Percentiles rank a stretch among this genome's conserved stretches.
These are phyloP conservation scores for Stylonectria norvegica DNA, from an alignment of 2,329 filamentous ascomycete species.

Conservation along the genomic window DNA sequence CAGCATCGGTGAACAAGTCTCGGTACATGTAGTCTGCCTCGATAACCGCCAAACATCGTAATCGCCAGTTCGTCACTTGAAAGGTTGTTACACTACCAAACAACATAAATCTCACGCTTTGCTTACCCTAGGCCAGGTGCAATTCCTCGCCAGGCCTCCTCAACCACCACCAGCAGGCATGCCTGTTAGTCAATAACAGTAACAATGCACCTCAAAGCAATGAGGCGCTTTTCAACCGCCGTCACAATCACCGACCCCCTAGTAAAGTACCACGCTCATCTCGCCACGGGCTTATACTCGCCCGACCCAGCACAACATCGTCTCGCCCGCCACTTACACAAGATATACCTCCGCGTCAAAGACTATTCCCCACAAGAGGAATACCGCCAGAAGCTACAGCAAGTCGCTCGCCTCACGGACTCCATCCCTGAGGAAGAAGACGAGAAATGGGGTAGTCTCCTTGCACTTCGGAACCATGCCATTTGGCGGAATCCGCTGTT, in stretches of 20 bases:
- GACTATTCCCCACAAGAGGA: constrained; percentile 73
- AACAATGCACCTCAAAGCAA: constrained; percentile 8
- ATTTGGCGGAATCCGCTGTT: constrained; percentile 59
- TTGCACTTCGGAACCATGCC: constrained; percentile 52
- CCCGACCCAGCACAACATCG: constrained; percentile 71
- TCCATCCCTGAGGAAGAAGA: constrained; percentile 27
- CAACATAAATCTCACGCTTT: no score
- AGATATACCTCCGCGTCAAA: constrained; percentile 70
- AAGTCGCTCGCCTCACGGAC: constrained; percentile 50
- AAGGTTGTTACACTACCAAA: no score
- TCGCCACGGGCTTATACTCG: constrained; percentile 63
- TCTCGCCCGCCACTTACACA: constrained; percentile 71
- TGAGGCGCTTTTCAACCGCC: constrained; percentile 43
- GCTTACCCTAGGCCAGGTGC: no score
- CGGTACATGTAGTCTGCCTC: no score
- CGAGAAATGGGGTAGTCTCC: constrained; percentile 31
- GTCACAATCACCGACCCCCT: constrained; percentile 68
- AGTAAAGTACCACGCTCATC: constrained; percentile 69
- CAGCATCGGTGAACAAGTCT: no score
- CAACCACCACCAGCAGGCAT: neutral
- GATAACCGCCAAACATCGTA: no score
- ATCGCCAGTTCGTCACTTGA: no score
- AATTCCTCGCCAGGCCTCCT: no score
- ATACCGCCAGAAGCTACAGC: constrained; percentile 63
- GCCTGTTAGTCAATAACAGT: neutral